Conservation (phyloP, 169 alveolate species). For the Cryptosporidium parvum region DNA sequence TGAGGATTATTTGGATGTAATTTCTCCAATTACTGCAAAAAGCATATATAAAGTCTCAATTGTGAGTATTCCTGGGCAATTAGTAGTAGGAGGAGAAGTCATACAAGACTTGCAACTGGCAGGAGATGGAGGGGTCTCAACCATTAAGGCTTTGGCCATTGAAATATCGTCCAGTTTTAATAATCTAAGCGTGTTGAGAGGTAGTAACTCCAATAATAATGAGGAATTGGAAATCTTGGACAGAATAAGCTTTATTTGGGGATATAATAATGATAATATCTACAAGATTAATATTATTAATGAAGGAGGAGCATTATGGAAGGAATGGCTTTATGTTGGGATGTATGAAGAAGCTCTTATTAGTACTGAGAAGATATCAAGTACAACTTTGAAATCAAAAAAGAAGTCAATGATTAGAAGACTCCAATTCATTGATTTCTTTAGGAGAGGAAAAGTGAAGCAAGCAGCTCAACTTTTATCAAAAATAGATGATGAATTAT, state of each 20-base stretch:
- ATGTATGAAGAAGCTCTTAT: constrained; percentile 40
- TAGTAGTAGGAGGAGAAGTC: constrained; percentile 13
- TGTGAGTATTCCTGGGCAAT: constrained; percentile 11
- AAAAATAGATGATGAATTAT: constrained; percentile 14
- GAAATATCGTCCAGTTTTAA: constrained; percentile 26
- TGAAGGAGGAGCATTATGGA: constrained; percentile 66
- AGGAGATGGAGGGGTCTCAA: constrained; percentile 2
- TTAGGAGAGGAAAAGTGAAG: constrained; percentile 18
- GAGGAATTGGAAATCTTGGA: constrained; percentile 47
- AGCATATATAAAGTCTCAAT: constrained; percentile 36
- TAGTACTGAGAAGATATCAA: constrained; percentile 34
- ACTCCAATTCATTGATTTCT: constrained; percentile 45
- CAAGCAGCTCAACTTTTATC: constrained; percentile 45
- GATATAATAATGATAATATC: constrained; percentile 32
- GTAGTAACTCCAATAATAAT: background rate
- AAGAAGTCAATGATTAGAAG: constrained; percentile 4
- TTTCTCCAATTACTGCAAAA: constrained; percentile 55
- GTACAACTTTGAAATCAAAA: constrained; percentile 12
- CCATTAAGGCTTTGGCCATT: constrained; percentile 10
- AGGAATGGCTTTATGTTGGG: constrained; percentile 68
- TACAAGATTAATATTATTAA: constrained; percentile 55
- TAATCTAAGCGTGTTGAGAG: background rate
- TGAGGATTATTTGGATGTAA: constrained; percentile 35
- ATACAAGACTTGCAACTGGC: background rate
- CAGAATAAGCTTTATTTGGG: constrained; percentile 66